Percentiles rank a stretch among this genome's conserved stretches.
Evolutionary conservation across 1,284 basidiomycete species (phyloP).

Genomic region (Melampsora larici-populina): DNA sequence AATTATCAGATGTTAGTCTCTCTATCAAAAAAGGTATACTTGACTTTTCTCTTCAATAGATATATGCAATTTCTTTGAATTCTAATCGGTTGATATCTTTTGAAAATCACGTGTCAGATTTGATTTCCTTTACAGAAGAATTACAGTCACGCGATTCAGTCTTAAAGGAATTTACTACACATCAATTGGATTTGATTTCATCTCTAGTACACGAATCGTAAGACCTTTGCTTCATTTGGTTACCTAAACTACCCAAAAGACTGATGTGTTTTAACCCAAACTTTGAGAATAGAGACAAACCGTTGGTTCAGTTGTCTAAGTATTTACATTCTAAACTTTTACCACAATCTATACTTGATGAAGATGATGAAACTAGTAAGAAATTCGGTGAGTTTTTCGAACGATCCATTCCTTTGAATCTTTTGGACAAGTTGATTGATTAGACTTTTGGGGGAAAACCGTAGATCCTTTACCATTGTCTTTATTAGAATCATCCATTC

Average conservation of each 20-base stretch:
- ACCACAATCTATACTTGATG: constrained; percentile 15
- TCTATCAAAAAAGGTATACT: constrained; percentile 29
- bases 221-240: too few relatives aligned
- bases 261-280: too few relatives aligned
- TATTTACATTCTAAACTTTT: constrained; percentile 34
- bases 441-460: too few relatives aligned
- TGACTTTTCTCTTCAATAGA: too few relatives aligned
- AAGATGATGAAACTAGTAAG: constrained; percentile 6
- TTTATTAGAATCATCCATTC: constrained; percentile 57
- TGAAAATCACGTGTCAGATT: constrained; percentile 2
- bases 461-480: constrained; percentile 26
- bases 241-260: too few relatives aligned
- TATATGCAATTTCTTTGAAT: too few relatives aligned
- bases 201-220: constrained; percentile 37
- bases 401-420: too few relatives aligned
- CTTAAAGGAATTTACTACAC: neutral
- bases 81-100: too few relatives aligned
- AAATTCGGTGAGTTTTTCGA: constrained; percentile 7
- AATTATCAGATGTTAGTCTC: constrained; percentile 24
- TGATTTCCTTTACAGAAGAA: constrained; percentile 27
- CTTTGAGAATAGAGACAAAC: too few relatives aligned
- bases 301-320: constrained; percentile 1
- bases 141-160: constrained; percentile 3
- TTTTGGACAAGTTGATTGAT: too few relatives aligned
- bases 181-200: constrained; percentile 14